phyloP scores from a whole-genome alignment of 148 eudicot species.

The Fallopia convolvulus region DNA sequence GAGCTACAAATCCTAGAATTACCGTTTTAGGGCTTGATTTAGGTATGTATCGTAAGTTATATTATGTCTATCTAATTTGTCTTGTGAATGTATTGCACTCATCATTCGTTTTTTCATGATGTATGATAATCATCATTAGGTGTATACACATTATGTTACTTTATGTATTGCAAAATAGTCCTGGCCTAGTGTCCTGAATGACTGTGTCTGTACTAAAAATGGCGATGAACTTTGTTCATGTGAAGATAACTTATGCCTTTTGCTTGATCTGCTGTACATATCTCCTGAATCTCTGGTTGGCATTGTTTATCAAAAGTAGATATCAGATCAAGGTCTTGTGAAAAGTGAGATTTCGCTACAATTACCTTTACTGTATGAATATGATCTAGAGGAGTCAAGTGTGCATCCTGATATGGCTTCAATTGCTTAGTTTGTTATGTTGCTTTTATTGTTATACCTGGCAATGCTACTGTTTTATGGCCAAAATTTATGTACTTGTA shows the following conservation, averaged over 20 bases:
- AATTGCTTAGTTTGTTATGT: background rate
- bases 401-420: background rate
- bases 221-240: no score
- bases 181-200: no score
- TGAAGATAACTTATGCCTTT: background rate
- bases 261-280: background rate
- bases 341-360: background rate
- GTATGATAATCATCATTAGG: no score
- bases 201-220: no score
- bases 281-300: background rate
- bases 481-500: background rate
- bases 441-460: background rate
- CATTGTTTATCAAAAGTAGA: background rate
- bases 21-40: no score
- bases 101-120: no score
- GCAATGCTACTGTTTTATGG: background rate
- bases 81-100: no score
- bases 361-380: background rate
- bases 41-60: no score
- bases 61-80: no score
- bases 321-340: background rate
- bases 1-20: no score
- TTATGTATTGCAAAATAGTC: no score
- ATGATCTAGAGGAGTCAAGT: background rate
- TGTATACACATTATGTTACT: no score